These are phyloP conservation scores for Stenogyne calaminthoides DNA, from an alignment of 305 asterid genomes.

Conservation along the genomic window DNA sequence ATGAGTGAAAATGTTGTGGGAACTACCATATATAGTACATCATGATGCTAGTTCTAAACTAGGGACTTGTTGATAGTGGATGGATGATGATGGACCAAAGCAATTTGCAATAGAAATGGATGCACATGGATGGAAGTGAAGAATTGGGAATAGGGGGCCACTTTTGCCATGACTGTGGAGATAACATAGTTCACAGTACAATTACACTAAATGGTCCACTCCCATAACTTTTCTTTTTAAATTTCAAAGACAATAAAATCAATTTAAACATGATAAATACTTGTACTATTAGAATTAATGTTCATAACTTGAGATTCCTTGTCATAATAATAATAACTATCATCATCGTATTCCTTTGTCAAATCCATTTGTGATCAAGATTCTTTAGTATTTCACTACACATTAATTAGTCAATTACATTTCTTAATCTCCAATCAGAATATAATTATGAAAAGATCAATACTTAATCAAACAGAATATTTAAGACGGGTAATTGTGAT, in stretches of 20 bases:
- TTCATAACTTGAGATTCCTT: constrained; percentile 14
- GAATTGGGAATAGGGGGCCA: constrained; percentile 17
- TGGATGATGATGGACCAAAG: constrained; percentile 19
- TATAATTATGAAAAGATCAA: not conserved
- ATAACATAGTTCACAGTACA: constrained; percentile 3
- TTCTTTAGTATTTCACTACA: not conserved
- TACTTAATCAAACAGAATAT: too few species aligned
- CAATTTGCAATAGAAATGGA: constrained; percentile 13
- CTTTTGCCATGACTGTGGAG: constrained; percentile 38
- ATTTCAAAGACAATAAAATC: not conserved
- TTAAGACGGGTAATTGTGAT: too few species aligned
- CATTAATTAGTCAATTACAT: not conserved
- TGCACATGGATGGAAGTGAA: constrained; percentile 25
- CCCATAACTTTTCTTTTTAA: not conserved
- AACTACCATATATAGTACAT: not conserved
- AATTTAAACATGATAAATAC: not conserved
- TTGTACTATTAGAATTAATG: not conserved
- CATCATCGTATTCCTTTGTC: not conserved
- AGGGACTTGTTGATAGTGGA: not conserved
- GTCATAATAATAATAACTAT: not conserved
- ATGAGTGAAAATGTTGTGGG: not conserved
- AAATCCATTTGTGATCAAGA: too few species aligned
- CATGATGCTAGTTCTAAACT: not conserved
- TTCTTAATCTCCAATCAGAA: not conserved
- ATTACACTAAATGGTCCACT: constrained; percentile 8